phyloP scores from a whole-genome alignment of 345 rosid species.

The Lepidium africanum region DNA sequence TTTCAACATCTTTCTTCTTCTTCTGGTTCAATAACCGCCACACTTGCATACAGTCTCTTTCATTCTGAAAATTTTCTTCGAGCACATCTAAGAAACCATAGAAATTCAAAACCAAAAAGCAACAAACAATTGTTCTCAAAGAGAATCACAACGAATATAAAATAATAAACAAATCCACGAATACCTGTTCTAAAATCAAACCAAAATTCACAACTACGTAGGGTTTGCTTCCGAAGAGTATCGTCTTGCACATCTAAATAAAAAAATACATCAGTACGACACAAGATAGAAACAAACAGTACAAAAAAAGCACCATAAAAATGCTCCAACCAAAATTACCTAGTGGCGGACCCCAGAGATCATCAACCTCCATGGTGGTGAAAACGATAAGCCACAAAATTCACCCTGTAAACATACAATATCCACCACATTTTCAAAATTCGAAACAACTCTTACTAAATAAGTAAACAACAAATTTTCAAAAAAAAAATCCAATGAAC shows the following conservation, averaged over 20 bases:
- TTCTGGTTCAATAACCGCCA: conserved; percentile 40
- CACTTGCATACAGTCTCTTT: conserved; percentile 45
- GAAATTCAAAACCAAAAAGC: not conserved
- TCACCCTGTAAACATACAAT: conserved; percentile 22
- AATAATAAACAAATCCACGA: not conserved
- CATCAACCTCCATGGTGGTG: conserved; percentile 35
- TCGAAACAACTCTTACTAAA: not conserved
- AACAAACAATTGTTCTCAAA: not conserved
- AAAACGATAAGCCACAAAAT: not conserved
- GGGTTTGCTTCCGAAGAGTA: conserved; percentile 9
- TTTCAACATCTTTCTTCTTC: conserved; percentile 47
- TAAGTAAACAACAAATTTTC: not conserved
- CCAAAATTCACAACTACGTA: conserved; percentile 36
- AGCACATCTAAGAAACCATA: conserved; percentile 35
- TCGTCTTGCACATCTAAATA: conserved; percentile 34
- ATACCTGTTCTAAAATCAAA: conserved; percentile 50
- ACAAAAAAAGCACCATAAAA: not conserved
- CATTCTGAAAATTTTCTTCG: conserved; percentile 55
- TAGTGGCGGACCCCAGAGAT: conserved; percentile 55
- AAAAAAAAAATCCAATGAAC: not conserved
- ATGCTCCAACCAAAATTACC: conserved; percentile 10
- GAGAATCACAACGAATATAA: not conserved
- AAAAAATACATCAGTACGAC: not conserved
- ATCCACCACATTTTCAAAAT: not conserved
- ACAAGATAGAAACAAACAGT: not conserved